Percentiles rank a stretch among this genome's conserved stretches.
These are phyloP conservation scores for Butyriboletus appendiculatus DNA, from an alignment of 1,284 basidiomycete genomes.

Conservation along the genomic window DNA sequence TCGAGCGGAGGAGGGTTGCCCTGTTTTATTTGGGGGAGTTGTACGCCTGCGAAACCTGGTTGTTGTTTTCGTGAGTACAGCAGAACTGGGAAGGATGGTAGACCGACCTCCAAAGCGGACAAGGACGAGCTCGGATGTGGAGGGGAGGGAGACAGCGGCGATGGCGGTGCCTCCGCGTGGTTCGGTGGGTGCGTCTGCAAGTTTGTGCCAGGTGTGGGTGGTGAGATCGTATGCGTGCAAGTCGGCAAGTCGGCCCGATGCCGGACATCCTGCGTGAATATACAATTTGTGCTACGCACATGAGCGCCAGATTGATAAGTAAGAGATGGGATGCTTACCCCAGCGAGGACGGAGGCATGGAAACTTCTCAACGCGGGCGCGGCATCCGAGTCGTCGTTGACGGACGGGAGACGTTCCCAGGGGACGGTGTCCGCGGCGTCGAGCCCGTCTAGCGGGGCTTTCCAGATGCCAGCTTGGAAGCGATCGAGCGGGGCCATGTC, in stretches of 20 bases:
- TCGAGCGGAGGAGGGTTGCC: constrained; percentile 26
- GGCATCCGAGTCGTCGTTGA: constrained; percentile 20
- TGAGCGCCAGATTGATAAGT: not conserved
- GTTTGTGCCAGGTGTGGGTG: constrained; percentile 33
- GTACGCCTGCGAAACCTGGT: constrained; percentile 21
- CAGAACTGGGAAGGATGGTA: not conserved
- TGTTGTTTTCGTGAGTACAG: not conserved
- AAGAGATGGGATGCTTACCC: not conserved
- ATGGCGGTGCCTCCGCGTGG: constrained; percentile 52
- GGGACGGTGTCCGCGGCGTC: not conserved
- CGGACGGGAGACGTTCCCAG: constrained; percentile 21
- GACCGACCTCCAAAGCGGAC: constrained; percentile 27
- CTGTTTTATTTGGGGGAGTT: constrained; percentile 19
- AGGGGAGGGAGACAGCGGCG: constrained; percentile 71
- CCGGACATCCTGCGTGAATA: constrained; percentile 46
- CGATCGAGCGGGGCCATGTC: constrained; percentile 39
- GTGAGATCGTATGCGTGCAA: constrained; percentile 40
- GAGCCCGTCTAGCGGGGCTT: constrained; percentile 2
- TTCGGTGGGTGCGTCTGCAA: constrained; percentile 40
- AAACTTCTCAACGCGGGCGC: constrained; percentile 22
- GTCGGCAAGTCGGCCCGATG: constrained; percentile 34
- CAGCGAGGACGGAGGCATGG: constrained; percentile 20
- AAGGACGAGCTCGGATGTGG: constrained; percentile 29
- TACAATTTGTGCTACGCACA: constrained; percentile 37
- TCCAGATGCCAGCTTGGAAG: constrained; percentile 37